Evolutionary conservation across 73 alveolate species (phyloP).

Genomic region (Paramecium primaurelia): DNA sequence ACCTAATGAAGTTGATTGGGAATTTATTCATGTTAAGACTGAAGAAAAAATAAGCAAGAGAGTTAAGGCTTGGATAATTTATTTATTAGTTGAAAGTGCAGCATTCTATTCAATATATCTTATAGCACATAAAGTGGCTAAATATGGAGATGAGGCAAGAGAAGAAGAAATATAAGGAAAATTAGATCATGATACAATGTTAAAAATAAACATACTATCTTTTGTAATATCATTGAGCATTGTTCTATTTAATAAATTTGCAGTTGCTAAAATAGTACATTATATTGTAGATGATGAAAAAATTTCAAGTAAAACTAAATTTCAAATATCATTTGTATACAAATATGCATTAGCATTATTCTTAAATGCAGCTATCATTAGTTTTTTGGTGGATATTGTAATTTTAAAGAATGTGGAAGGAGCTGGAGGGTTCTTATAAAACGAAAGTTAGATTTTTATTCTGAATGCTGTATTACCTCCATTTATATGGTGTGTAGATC

Average conservation of each 20-base stretch:
- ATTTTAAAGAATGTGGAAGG: slow-evolving; percentile 31
- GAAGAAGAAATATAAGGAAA: slow-evolving; percentile 51
- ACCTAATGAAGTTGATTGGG: slow-evolving; percentile 63
- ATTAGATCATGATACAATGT: background rate
- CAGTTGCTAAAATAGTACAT: slow-evolving; percentile 44
- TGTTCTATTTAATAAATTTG: slow-evolving; percentile 52
- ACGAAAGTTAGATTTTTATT: slow-evolving; percentile 46
- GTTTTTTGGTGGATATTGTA: slow-evolving; percentile 50
- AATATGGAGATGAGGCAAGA: slow-evolving; percentile 36
- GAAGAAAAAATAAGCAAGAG: slow-evolving; percentile 24
- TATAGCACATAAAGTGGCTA: slow-evolving; percentile 1
- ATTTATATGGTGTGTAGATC: slow-evolving; percentile 50
- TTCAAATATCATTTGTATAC: slow-evolving; percentile 35
- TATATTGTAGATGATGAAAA: slow-evolving; percentile 50
- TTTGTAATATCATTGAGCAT: slow-evolving; percentile 10
- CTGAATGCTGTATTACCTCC: slow-evolving; percentile 57
- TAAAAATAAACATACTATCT: background rate
- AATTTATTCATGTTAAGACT: slow-evolving; percentile 47
- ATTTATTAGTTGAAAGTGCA: background rate
- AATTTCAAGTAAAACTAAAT: slow-evolving; percentile 39
- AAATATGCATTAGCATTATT: slow-evolving; percentile 34
- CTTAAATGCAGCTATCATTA: slow-evolving; percentile 49
- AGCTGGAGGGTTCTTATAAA: slow-evolving; percentile 44
- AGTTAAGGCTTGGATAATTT: background rate
- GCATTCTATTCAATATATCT: slow-evolving; percentile 28